Conservation (phyloP, 2,329 filamentous ascomycete genomes). For the Penicillium sp. region DNA sequence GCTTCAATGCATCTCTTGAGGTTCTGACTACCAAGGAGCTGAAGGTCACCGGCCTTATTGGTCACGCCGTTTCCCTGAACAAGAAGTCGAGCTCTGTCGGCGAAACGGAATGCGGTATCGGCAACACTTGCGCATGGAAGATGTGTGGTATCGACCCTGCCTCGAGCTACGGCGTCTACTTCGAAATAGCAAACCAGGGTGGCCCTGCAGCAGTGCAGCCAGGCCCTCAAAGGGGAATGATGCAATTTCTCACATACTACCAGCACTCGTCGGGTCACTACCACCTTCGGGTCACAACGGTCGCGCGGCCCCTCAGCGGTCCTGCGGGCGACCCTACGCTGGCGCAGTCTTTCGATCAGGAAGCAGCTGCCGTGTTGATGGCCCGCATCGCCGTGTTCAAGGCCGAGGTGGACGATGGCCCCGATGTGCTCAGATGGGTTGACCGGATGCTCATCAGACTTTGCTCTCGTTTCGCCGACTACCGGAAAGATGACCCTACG, state of each 20-base stretch:
- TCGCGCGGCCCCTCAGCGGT: constrained; percentile 81
- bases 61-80: constrained; percentile 90
- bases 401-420: constrained; percentile 93
- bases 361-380: constrained; percentile 95
- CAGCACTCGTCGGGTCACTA: constrained; percentile 95
- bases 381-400: constrained; percentile 99
- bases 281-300: constrained; percentile 88
- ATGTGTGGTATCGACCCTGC: constrained; percentile 97
- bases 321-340: constrained; percentile 90
- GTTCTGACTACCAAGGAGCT: constrained; percentile 95
- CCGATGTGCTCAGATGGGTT: constrained; percentile 96
- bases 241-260: constrained; percentile 98
- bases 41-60: constrained; percentile 94
- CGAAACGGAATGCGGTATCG: constrained; percentile 95
- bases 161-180: constrained; percentile 91
- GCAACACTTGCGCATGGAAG: constrained; percentile 98
- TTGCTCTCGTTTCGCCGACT: constrained; percentile 94
- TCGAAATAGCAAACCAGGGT: constrained; percentile 91
- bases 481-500: constrained; percentile 93
- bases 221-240: constrained; percentile 81
- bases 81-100: constrained; percentile 96
- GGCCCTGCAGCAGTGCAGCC: constrained; percentile 77
- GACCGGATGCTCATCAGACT: constrained; percentile 96
- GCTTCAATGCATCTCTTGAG: constrained; percentile 92
- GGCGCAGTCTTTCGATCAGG: constrained; percentile 94